Evolutionary conservation across 1,139 yeast genomes (phyloP).

Genomic region (Yamadazyma jaroonii): DNA sequence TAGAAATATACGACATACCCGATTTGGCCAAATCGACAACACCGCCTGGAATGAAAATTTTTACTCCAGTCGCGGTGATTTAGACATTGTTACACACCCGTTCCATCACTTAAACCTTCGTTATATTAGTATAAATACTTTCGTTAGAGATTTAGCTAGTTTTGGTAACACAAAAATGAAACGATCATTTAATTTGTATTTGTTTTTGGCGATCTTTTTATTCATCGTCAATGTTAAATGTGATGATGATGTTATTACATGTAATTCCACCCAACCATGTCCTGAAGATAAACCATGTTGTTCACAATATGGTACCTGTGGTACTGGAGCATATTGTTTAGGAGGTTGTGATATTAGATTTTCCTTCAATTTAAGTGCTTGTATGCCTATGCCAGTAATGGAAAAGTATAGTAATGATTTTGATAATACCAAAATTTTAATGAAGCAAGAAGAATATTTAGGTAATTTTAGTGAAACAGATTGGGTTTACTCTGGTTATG

Average conservation of each 20-base stretch:
- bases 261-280: conserved; percentile 53
- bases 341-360: conserved; percentile 77
- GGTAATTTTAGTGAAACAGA: conserved; percentile 69
- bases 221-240: conserved; percentile 10
- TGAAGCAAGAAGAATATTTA: conserved; percentile 46
- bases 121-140: neutral
- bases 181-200: conserved; percentile 1
- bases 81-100: conserved; percentile 2
- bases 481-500: conserved; percentile 75
- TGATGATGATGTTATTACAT: conserved; percentile 25
- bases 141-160: neutral
- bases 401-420: conserved; percentile 32
- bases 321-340: conserved; percentile 74
- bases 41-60: conserved; percentile 10
- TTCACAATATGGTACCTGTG: conserved; percentile 81
- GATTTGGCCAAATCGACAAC: conserved; percentile 13
- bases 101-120: neutral
- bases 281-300: conserved; percentile 79
- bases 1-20: conserved; percentile 2
- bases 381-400: conserved; percentile 63
- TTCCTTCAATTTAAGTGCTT: conserved; percentile 60
- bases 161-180: neutral
- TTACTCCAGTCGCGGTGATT: conserved; percentile 11
- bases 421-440: conserved; percentile 21
- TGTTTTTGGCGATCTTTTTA: conserved; percentile 8